phyloP scores from a whole-genome alignment of 352 stramenopile species.

The Pythium brachiatum region DNA sequence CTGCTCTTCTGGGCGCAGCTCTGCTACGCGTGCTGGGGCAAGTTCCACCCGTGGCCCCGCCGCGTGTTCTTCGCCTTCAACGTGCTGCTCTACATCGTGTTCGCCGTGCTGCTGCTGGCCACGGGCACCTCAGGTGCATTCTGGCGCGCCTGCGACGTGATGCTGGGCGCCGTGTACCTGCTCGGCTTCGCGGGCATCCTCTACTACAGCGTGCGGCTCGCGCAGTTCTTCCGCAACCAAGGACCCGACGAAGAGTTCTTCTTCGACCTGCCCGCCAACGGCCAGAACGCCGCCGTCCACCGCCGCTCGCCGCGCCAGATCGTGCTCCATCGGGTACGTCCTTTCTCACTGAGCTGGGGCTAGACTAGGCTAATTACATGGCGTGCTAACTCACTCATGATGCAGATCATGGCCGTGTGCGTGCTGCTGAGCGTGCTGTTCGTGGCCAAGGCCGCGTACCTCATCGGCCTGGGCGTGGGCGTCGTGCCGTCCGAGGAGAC shows the following conservation, averaged over 20 bases:
- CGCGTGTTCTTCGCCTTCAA: constrained; percentile 79
- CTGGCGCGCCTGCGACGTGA: constrained; percentile 66
- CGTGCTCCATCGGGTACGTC: constrained; percentile 58
- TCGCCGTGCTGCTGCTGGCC: constrained; percentile 45
- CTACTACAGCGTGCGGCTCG: constrained; percentile 80
- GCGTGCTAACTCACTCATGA: background rate
- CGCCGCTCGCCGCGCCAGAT: constrained; percentile 52
- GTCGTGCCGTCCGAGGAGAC: constrained; percentile 60
- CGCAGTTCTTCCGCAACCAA: constrained; percentile 78
- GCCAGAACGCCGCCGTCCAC: constrained; percentile 19
- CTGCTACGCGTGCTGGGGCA: constrained; percentile 82
- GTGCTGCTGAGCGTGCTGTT: constrained; percentile 73
- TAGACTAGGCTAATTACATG: too few species aligned
- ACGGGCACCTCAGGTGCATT: constrained; percentile 46
- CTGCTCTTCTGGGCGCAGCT: constrained; percentile 83
- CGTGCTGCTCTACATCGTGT: constrained; percentile 62
- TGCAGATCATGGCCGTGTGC: constrained; percentile 73
- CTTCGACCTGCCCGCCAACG: constrained; percentile 59
- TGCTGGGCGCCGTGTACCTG: constrained; percentile 65
- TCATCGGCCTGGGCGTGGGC: constrained; percentile 66
- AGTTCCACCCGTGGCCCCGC: constrained; percentile 66
- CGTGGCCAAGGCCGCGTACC: constrained; percentile 57
- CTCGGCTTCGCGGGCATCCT: constrained; percentile 60
- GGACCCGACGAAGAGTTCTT: constrained; percentile 78
- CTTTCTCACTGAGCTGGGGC: background rate